phyloP scores from a whole-genome alignment of 805 yeast species.

The Barnettozyma sp. region DNA sequence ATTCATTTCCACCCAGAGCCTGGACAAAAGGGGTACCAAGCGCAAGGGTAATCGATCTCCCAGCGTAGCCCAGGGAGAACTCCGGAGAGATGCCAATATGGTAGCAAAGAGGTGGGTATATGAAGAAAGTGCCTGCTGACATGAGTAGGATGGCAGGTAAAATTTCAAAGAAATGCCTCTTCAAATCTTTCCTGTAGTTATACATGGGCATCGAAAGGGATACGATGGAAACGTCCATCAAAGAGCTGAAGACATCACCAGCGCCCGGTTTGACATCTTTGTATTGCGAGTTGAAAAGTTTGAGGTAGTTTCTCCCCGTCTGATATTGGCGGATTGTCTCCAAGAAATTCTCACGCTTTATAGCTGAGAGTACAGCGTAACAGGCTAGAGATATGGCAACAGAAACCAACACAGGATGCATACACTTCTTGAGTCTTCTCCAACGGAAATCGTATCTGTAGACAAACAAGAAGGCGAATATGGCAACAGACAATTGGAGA shows the following conservation, averaged over 20 bases:
- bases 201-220: constrained; percentile 74
- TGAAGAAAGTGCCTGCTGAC: constrained; percentile 51
- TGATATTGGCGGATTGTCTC: constrained; percentile 48
- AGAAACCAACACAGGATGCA: constrained; percentile 68
- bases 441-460: constrained; percentile 36
- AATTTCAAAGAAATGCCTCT: constrained; percentile 49
- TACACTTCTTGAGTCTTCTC: constrained; percentile 36
- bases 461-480: constrained; percentile 48
- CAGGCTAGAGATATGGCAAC: constrained; percentile 58
- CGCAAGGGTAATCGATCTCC: constrained; percentile 73
- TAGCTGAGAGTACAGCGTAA: constrained; percentile 53
- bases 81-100: constrained; percentile 54
- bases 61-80: constrained; percentile 67
- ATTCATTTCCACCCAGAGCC: constrained; percentile 61
- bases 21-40: constrained; percentile 67
- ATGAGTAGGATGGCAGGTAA: constrained; percentile 53
- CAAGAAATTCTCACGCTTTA: constrained; percentile 43
- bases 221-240: constrained; percentile 74
- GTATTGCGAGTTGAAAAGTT: constrained; percentile 39
- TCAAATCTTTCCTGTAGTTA: constrained; percentile 59
- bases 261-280: constrained; percentile 59
- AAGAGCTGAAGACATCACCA: constrained; percentile 63
- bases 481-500: constrained; percentile 54
- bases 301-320: constrained; percentile 61
- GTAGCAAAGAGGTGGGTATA: constrained; percentile 64